phyloP scores from a whole-genome alignment of 371 early-diverging fungal genomes.

The Mortierella sp. region DNA sequence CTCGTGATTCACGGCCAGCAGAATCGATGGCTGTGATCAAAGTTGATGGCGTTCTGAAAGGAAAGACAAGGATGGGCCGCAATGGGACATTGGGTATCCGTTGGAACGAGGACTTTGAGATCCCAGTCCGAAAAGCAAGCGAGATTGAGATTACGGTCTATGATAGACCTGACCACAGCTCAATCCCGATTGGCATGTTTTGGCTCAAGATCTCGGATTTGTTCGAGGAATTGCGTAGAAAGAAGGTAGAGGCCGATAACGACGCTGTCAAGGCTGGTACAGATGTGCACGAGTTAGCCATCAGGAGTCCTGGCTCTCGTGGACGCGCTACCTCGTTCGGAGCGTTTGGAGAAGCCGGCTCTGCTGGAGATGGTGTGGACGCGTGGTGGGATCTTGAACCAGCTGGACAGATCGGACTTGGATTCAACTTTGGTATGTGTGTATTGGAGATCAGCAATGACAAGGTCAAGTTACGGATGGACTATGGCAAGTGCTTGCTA shows the following conservation, averaged over 20 bases:
- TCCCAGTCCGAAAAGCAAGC: slow-evolving; percentile 82
- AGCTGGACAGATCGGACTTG: slow-evolving; percentile 81
- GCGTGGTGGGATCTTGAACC: slow-evolving; percentile 92
- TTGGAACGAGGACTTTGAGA: slow-evolving; percentile 86
- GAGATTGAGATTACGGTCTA: slow-evolving; percentile 87
- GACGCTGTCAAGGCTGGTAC: slow-evolving; percentile 63
- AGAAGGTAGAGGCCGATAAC: slow-evolving; percentile 66
- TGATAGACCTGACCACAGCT: slow-evolving; percentile 70
- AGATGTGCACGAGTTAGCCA: slow-evolving; percentile 34
- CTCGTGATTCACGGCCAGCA: slow-evolving; percentile 62
- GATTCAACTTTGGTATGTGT: slow-evolving; percentile 71
- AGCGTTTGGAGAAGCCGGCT: slow-evolving; percentile 10
- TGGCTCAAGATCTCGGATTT: slow-evolving; percentile 84
- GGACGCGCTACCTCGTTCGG: background rate
- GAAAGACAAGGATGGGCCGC: slow-evolving; percentile 60
- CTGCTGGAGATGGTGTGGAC: slow-evolving; percentile 62
- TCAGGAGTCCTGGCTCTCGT: slow-evolving; percentile 27
- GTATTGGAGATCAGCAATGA: too few relatives aligned
- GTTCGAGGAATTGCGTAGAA: slow-evolving; percentile 74
- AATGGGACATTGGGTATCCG: slow-evolving; percentile 54
- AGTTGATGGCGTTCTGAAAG: slow-evolving; percentile 77
- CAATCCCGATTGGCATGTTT: slow-evolving; percentile 76
- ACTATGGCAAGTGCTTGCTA: too few relatives aligned
- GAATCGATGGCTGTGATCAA: slow-evolving; percentile 80
- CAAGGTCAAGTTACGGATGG: background rate